Percentiles rank a stretch among this genome's conserved stretches.
phyloP scores from a whole-genome alignment of 352 stramenopile genomes.

The Phytophthora syringae region DNA sequence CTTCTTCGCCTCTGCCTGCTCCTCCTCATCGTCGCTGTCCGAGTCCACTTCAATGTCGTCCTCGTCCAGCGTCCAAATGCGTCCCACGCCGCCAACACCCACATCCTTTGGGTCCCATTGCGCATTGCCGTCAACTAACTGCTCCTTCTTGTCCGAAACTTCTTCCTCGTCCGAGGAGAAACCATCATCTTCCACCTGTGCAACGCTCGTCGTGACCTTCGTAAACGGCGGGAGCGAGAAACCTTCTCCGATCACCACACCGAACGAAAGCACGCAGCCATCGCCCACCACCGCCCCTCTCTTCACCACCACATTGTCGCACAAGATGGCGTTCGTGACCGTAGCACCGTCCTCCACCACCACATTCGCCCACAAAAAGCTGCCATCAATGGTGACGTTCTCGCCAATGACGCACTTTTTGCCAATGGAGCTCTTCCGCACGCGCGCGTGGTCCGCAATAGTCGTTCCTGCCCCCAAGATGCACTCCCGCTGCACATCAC shows the following conservation, averaged over 20 bases:
- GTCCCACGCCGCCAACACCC: conserved; percentile 67
- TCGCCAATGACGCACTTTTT: conserved; percentile 75
- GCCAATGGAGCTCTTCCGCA: conserved; percentile 74
- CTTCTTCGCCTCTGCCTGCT: conserved; percentile 34
- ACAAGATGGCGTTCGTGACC: conserved; percentile 85
- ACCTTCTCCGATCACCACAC: conserved; percentile 80
- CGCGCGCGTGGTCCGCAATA: conserved; percentile 59
- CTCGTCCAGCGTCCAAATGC: conserved; percentile 86
- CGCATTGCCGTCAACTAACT: background rate
- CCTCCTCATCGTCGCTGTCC: conserved; percentile 55
- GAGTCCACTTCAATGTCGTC: conserved; percentile 81
- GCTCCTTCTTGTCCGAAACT: conserved; percentile 16
- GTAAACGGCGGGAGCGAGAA: conserved; percentile 75
- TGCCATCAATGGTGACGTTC: conserved; percentile 73
- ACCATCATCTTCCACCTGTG: conserved; percentile 65
- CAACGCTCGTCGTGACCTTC: conserved; percentile 77
- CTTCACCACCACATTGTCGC: conserved; percentile 81
- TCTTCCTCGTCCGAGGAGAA: conserved; percentile 77
- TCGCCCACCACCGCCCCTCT: conserved; percentile 72
- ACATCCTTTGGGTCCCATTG: conserved; percentile 82
- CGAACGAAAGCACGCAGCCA: conserved; percentile 83
- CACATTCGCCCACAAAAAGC: conserved; percentile 88
- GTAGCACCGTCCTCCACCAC: conserved; percentile 76
- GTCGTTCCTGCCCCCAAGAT: conserved; percentile 72
- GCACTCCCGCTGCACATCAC: conserved; percentile 62